Evolutionary conservation across 2,329 filamentous ascomycete species (phyloP).

Genomic region (Phialophora verrucosa): DNA sequence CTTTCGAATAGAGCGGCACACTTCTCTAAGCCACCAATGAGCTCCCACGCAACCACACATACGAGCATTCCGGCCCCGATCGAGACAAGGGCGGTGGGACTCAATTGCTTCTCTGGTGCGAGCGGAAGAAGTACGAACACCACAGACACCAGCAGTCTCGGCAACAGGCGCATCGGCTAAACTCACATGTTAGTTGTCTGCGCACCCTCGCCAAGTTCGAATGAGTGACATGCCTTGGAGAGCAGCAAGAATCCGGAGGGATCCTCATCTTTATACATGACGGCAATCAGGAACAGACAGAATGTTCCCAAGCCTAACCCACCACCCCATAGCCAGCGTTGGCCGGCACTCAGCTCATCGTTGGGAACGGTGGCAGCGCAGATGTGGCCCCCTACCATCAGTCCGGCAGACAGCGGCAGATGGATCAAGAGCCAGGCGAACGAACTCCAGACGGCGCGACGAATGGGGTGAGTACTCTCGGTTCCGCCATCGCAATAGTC

Average conservation of each 20-base stretch:
- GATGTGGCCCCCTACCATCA: too few relatives aligned
- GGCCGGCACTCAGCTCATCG: conserved; percentile 49
- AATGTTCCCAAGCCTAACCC: conserved; percentile 55
- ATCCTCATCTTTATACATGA: not conserved
- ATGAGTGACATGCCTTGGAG: too few relatives aligned
- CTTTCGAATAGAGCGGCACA: conserved; percentile 24
- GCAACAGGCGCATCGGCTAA: conserved; percentile 15
- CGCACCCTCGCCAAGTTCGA: too few relatives aligned
- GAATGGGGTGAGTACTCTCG: conserved; percentile 52
- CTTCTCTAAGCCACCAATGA: conserved; percentile 33
- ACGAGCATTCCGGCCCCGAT: conserved; percentile 53
- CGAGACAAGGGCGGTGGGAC: conserved; percentile 49
- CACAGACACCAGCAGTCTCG: conserved; percentile 20
- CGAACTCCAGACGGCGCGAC: conserved; percentile 40
- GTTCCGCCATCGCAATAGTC: conserved; percentile 56
- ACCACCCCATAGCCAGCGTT: conserved; percentile 57
- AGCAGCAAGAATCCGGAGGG: too few relatives aligned
- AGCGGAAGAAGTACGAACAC: conserved; percentile 24
- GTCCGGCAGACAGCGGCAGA: too few relatives aligned
- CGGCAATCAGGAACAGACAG: conserved; percentile 44
- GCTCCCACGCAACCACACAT: conserved; percentile 54
- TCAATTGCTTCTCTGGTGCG: conserved; percentile 35
- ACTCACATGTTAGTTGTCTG: too few relatives aligned
- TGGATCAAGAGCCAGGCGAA: too few relatives aligned
- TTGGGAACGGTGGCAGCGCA: too few relatives aligned